Evolutionary conservation across 192 early-diverging fungal species (phyloP).

Genomic region (Linnemannia zychae): DNA sequence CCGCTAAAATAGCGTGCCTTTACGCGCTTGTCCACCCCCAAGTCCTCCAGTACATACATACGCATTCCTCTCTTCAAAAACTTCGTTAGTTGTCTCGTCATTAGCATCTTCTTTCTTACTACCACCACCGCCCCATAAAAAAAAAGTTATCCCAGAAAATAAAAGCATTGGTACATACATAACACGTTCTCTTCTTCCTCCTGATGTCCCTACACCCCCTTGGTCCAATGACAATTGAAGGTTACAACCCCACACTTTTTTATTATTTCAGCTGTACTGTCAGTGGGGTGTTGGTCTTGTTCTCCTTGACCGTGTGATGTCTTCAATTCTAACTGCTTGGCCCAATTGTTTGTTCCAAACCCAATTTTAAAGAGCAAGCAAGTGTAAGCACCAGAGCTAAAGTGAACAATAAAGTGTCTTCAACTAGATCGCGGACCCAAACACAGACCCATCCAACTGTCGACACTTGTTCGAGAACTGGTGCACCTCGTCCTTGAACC

Average conservation of each 20-base stretch:
- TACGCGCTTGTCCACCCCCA: not conserved
- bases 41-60: not conserved
- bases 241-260: slow-evolving; percentile 7
- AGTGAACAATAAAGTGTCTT: not conserved
- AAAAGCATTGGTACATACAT: not conserved
- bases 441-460: slow-evolving; percentile 59
- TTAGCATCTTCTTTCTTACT: not conserved
- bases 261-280: not conserved
- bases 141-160: not conserved
- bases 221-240: not conserved
- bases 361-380: not conserved
- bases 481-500: slow-evolving; percentile 59
- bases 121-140: not conserved
- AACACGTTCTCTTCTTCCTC: not conserved
- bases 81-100: not conserved
- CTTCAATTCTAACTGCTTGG: not conserved
- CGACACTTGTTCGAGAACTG: slow-evolving; percentile 63
- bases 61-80: not conserved
- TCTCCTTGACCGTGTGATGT: not conserved
- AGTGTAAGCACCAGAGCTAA: not conserved
- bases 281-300: not conserved
- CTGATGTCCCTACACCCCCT: not conserved
- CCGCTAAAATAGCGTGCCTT: not conserved
- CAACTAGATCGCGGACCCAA: slow-evolving; percentile 53
- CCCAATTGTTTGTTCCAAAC: not conserved